Conservation (phyloP, 805 yeast genomes). For the Priceomyces carsonii region DNA sequence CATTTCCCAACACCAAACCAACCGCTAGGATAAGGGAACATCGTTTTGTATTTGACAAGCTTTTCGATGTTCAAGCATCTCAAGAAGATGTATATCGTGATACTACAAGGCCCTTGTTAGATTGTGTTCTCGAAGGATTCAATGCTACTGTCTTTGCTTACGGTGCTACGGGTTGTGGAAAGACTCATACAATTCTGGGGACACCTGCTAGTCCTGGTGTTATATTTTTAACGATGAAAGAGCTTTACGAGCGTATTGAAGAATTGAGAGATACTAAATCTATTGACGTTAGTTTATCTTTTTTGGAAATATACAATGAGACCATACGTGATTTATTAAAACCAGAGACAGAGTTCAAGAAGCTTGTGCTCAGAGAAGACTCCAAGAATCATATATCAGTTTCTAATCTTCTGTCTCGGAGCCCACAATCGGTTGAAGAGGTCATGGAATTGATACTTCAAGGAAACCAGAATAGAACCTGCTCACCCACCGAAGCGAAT, state of each 20-base stretch:
- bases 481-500: constrained; percentile 89
- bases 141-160: constrained; percentile 94
- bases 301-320: constrained; percentile 89
- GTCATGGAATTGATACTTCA: constrained; percentile 73
- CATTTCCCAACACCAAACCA: constrained; percentile 38
- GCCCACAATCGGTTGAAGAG: constrained; percentile 62
- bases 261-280: constrained; percentile 51
- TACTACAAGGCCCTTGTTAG: constrained; percentile 73
- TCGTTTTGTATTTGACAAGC: constrained; percentile 76
- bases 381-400: constrained; percentile 65
- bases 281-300: constrained; percentile 66
- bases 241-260: constrained; percentile 65
- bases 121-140: constrained; percentile 76
- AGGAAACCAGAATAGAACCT: constrained; percentile 78
- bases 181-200: constrained; percentile 88
- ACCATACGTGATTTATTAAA: constrained; percentile 76
- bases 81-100: constrained; percentile 67
- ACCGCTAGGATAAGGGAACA: constrained; percentile 64
- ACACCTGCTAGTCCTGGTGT: constrained; percentile 73
- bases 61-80: constrained; percentile 64
- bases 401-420: constrained; percentile 64
- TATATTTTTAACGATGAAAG: constrained; percentile 75
- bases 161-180: constrained; percentile 99
- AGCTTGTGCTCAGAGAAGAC: constrained; percentile 70
- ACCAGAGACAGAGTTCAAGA: constrained; percentile 50